Percentiles rank a stretch among this genome's conserved stretches.
phyloP scores from a whole-genome alignment of 495 filamentous ascomycete species.

The Trichoderma erinaceum region DNA sequence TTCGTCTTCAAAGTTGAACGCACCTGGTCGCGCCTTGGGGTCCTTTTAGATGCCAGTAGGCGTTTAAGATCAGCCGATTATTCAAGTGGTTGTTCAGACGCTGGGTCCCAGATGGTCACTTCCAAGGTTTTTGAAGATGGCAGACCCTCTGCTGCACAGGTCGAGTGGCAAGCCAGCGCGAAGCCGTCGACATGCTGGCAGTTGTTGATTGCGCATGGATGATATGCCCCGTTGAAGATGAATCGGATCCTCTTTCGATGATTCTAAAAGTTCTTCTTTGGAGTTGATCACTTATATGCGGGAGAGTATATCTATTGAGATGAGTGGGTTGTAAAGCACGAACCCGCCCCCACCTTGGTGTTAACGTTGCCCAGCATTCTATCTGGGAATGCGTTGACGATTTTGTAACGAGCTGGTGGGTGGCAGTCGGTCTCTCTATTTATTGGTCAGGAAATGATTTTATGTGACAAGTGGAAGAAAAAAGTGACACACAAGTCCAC shows the following conservation, averaged over 20 bases:
- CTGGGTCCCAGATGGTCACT: not conserved
- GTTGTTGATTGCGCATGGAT: not conserved
- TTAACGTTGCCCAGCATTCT: too few relatives aligned
- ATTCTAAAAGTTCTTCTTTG: not conserved
- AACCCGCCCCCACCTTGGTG: too few relatives aligned
- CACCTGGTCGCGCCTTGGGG: not conserved
- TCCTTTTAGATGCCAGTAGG: not conserved
- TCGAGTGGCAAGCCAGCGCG: not conserved
- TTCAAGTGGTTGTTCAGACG: not conserved
- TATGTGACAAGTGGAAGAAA: too few relatives aligned
- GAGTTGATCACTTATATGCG: not conserved
- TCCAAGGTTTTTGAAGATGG: not conserved
- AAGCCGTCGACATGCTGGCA: not conserved
- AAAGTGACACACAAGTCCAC: too few relatives aligned
- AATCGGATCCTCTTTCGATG: not conserved
- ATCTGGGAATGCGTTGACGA: too few relatives aligned
- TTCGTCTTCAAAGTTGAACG: not conserved
- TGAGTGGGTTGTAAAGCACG: not conserved
- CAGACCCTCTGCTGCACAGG: not conserved
- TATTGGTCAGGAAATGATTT: too few relatives aligned
- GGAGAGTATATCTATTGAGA: too few relatives aligned
- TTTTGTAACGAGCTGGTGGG: too few relatives aligned
- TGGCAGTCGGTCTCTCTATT: too few relatives aligned
- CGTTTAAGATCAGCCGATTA: not conserved
- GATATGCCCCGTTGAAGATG: not conserved